Base-by-base conservation (phyloP, 1,139 yeast species). In the Martiniozyma asiatica region DNA sequence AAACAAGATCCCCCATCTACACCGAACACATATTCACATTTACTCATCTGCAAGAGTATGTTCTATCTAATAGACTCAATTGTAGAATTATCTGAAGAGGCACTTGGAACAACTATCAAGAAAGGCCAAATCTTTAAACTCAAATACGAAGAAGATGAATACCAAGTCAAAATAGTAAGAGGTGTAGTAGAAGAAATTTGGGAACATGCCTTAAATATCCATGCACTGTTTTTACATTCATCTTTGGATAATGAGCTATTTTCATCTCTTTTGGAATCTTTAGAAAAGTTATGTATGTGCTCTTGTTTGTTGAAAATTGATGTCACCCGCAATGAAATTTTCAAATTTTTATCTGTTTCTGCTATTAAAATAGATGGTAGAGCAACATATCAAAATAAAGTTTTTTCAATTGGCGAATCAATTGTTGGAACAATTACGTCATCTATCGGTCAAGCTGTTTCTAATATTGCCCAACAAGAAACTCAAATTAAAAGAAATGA, bases 221-320 rank as follows among this genome's bases (percentile, higher is more conserved):
- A 66, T 43, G 57, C 65, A 18, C 58, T 63, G 7, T 75, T 70
- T 35, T 50, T 85, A 12, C 73, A 73, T 41, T 68, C 85, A 0
- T 60, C 75, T 2, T 56, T 81, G 51, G 94, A 84, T 44, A 63
- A 66, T 34, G 87, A 78, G 14, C 48, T 72, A 15, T 76, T 81
- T 47, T 81, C 78, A 36, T 54, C 59, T 9, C 45, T 73, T 11
- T 72, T 85, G 2, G 61, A 94, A 28, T 68, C 93, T 0, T 61
- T 81, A 7, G 96, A 87, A 50, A 76, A 76, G 39, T 62, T 80
- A 31, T 70, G 93, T 5, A 95, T 85, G 47, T 73, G 89, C 0
- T 65, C 89, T 0, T 96, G 96, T 0, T 57, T 81, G n/a, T 54
- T 85, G 20, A 73, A 73, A 0, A 49, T 78, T 14, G 46, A 53